Evolutionary conservation across 2,329 filamentous ascomycete species (phyloP), one percentile per base, ranked within the genome.

Genomic region (Fusarium hostae): DNA sequence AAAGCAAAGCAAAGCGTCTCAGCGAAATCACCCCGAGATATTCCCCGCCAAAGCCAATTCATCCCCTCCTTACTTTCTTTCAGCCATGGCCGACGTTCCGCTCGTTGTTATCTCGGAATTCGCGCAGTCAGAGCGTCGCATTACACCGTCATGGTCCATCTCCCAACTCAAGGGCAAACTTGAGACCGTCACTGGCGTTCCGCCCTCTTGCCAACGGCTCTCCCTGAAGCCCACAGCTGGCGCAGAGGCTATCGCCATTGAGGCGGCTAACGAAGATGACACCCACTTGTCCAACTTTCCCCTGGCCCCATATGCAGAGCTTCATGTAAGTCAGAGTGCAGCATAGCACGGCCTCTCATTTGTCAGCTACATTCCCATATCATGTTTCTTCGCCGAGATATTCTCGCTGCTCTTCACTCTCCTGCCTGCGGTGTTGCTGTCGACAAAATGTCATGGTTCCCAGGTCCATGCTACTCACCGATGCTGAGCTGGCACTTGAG

Each of bases 141-240:
- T 98, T 80, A 95, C 94, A 30, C 95, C 95, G 18, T 92, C 95
- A 74, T 99, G 96, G 96, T 92, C 91, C 68, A 92, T 99, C 78
- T 86, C 88, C 60, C 91, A 94, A 77, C 87, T 98, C 76, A 97
- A 95, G 84, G 83, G 87, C 58, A 97, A 96, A 81, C 90, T 99
- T 56, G 95, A 98, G 82, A 92, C 94, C 68, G 91, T 98, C 82
- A 98, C 95, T 4, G 96, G 96, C 68, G 90, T 98, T 40, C 95
- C 96, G 20, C 93, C 95, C 15, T 88, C 87, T 34, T 90, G 87
- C 66, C 96, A 98, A 81, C 89, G 86, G 69, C 87, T 99, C 68
- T 90, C 86, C 34, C 85, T 98, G 78, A 93, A 91, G 79, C 70
- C 70, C 22, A 84, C 90, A 20, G 82, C 84, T 62, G 79, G 79